Base-by-base conservation (phyloP, 2,329 filamentous ascomycete genomes). In the Calonectria fujianensis region DNA sequence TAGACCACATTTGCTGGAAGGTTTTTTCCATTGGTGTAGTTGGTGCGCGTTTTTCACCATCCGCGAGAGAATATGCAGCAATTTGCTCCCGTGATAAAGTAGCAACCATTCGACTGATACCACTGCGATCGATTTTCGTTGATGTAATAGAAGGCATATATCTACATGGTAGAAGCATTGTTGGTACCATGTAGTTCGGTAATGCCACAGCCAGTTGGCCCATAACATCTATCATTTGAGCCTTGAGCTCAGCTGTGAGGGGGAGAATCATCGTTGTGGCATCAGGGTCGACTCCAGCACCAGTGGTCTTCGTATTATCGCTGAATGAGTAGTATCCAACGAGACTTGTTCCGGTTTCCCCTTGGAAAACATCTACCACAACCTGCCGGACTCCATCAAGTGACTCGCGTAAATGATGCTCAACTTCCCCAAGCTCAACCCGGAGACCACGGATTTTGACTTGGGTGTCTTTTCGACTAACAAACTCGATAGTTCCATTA, bases 1-100 rank as follows among this genome's bases (percentile, higher is more conserved):
- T 45, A 1, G 81, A 79, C 86, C 87, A 88, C 31, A 85, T 79
- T 16, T 73, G 61, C 18, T 78, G 82, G 14, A 86, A 14, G 2
- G 29, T 24, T n/a, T 31, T 35, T 41, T 68, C 65, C 50, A 32
- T 68, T 2, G 24, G 50, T 14, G 65, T 68, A 3, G n/a, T 18
- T 3, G 65, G 65, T 18, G 65, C 50, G 0, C 65, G 48, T 18
- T 68, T 68, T 29, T 68, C 50, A 16, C 65, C 35, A 51, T 68
- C 65, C 13, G 70, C 37, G 14, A 72, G 63, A 11, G 51, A 45
- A 73, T 4, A 77, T 79, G 31, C 73, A 48, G 39, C 61, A 1
- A 77, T 48, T 13, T 59, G 41, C 45, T 70, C 76, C 4, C 76
- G 35, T 39, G 72, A 41, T 35, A 68, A 14, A 18, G 67, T 6